phyloP scores from a whole-genome alignment of 805 yeast species.

The Naumovozyma dairenensis region DNA sequence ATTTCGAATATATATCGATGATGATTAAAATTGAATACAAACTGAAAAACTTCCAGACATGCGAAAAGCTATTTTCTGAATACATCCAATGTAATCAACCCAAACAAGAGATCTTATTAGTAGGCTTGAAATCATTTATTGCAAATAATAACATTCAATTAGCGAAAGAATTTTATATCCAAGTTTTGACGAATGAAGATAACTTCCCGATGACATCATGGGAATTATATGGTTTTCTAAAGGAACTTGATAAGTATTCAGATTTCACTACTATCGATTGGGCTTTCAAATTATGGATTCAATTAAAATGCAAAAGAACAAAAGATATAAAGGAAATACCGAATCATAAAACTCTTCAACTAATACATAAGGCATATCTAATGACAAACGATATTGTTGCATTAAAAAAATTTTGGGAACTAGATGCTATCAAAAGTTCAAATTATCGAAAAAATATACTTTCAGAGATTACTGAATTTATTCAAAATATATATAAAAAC shows the following conservation, averaged over 20 bases:
- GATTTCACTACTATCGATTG: constrained; percentile 15
- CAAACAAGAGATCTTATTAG: constrained; percentile 12
- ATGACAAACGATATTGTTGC: constrained; percentile 6
- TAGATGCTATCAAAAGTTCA: constrained; percentile 8
- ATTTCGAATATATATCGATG: constrained; percentile 8
- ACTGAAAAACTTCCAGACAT: constrained; percentile 14
- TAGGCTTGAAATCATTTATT: constrained; percentile 23
- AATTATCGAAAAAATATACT: constrained; percentile 11
- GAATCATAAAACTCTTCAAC: constrained; percentile 7
- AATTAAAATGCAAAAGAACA: constrained; percentile 7
- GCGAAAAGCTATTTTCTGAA: constrained; percentile 22
- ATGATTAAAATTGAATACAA: constrained; percentile 13
- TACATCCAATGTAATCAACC: constrained; percentile 19
- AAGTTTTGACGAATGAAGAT: constrained; percentile 22
- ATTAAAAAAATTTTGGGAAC: constrained; percentile 9
- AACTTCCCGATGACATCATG: constrained; percentile 17
- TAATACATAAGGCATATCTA: constrained; percentile 18
- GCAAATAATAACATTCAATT: constrained; percentile 20
- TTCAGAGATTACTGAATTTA: constrained; percentile 13
- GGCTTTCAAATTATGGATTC: constrained; percentile 20
- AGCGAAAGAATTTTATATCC: constrained; percentile 25
- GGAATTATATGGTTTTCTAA: constrained; percentile 14
- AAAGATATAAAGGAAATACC: constrained; percentile 5
- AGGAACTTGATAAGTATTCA: constrained; percentile 9
- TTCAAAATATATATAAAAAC: constrained; percentile 5